Base-by-base conservation (phyloP, 2,329 filamentous ascomycete species). In the Trichoderma breve region DNA sequence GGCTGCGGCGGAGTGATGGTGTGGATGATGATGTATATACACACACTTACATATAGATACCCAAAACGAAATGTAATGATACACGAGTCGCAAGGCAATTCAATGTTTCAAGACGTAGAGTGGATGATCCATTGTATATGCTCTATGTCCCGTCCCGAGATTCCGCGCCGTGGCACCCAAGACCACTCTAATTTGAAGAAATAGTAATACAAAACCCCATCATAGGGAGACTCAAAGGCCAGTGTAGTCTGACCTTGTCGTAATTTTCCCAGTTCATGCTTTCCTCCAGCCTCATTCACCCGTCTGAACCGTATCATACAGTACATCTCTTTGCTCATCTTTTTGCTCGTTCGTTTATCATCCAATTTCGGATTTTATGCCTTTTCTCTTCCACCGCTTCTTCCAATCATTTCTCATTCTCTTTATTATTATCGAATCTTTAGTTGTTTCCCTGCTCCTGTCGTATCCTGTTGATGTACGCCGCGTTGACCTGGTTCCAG, bases 401-500 rank as follows among this genome's bases (percentile, higher is more conserved):
- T 28, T 36, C 32, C 7, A 14, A 15, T 18, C 36, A 9, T 30
- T 47, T 15, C 24, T 66, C 39, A 18, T n/a, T 53, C 15, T 12
- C 8, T 15, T 14, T 58, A 14, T 28, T 26, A 14, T 18, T 34
- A 4, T 18, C 2, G 18, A 32, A 6, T 63, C 24, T 39, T 43
- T 71, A 73, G 43, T 72, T 67, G 53, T 80, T 81, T 71, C 75
- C 77, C 70, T 83, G 83, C 83, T 91, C 90, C 75, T 86, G 85
- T 81, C 91, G 89, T 82, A 90, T 81, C 76, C 88, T 86, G 74
- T 82, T 82, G 78, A 93, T 88, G 80, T 93, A 94, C 53, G 90
- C 86, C 62, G 86, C 82, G 83, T 90, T 92, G 78, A 93, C 90
- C 74, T 87, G 84, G 83, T 94, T 94, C 93, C 93, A 95, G 12